Percentiles rank a stretch among this genome's conserved stretches.
These are phyloP conservation scores for Fusarium mexicanum DNA, from an alignment of 2,329 filamentous ascomycete species.

Conservation along the genomic window DNA sequence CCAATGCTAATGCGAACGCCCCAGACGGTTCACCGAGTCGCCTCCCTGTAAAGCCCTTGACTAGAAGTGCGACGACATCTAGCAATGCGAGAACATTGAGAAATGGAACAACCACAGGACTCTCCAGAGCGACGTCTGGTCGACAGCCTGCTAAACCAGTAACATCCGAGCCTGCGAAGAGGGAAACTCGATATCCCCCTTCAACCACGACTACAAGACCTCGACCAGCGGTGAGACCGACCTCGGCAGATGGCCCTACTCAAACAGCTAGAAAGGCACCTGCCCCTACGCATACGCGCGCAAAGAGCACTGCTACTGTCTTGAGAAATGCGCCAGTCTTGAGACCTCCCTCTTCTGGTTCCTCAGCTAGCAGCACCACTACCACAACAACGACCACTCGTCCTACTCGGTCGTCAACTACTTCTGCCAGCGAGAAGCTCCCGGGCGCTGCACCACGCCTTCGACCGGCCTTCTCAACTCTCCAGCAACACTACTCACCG, in stretches of 20 bases:
- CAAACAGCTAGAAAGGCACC: conserved; percentile 33
- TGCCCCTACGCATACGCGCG: conserved; percentile 41
- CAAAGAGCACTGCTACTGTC: conserved; percentile 48
- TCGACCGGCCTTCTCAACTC: conserved; percentile 67
- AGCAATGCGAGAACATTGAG: conserved; percentile 33
- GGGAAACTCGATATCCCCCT: conserved; percentile 48
- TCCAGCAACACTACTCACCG: conserved; percentile 75
- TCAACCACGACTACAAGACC: conserved; percentile 47
- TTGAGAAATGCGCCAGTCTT: conserved; percentile 42
- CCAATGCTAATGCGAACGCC: conserved; percentile 15
- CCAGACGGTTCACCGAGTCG: conserved; percentile 57
- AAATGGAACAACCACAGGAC: conserved; percentile 24
- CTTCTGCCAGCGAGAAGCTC: conserved; percentile 31
- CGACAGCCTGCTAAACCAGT: conserved; percentile 28
- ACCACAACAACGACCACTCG: conserved; percentile 31
- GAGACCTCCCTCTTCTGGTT: conserved; percentile 45
- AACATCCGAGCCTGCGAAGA: conserved; percentile 24
- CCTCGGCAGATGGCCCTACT: conserved; percentile 43
- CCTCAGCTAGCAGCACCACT: conserved; percentile 34
- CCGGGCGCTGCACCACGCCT: conserved; percentile 46
- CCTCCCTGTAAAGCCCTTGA: conserved; percentile 58
- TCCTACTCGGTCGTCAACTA: conserved; percentile 23
- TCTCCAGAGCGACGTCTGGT: conserved; percentile 39
- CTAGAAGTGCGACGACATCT: conserved; percentile 47
- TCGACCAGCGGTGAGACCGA: conserved; percentile 43